Base-by-base conservation (phyloP, 2,329 filamentous ascomycete species). In the Chalaropsis ovoidea region DNA sequence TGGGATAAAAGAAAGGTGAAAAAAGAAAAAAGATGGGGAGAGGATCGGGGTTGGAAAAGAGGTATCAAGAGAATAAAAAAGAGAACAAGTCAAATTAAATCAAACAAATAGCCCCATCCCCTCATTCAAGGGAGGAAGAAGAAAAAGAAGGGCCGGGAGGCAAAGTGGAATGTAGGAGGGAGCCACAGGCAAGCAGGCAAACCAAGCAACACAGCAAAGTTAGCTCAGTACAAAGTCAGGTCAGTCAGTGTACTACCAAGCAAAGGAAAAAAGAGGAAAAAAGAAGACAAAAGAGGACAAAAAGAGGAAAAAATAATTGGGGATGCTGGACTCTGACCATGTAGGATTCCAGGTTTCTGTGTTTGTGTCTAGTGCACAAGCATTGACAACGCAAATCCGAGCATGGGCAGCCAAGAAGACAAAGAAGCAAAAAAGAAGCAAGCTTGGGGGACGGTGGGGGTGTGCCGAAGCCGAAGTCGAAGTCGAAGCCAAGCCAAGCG, bases 91-190 rank as follows among this genome's bases (percentile, higher is more conserved):
- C 19, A 62, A 35, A 45, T 41, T n/a, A 63, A 31, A 63, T 58
- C n/a, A 63, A 42, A 24, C 62, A 68, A 47, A 49, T 49, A 49
- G 19, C 47, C 47, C 17, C 43, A 47, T 47, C 43, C 43, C 43
- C 43, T 47, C 43, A 47, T 47, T 47, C 43, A 22, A 49, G 65
- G 52, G 60, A 69, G 64, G 64, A 67, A 64, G 68, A 68, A 70
- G 64, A 64, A 56, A 61, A 66, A 69, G 62, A 62, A 62, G 67
- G 67, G 66, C 66, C 43, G 42, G 15, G 52, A 56, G 52, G 52
- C 52, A n/a, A 56, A 56, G 52, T 56, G 52, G 52, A 56, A 56
- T 31, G 17, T 15, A 56, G 52, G 24, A 56, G 52, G 52, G 52
- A 56, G 52, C 52, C 52, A 49, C 47, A 49, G 10, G 19, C 47